These are phyloP conservation scores for Sporobolomyces roseus DNA, from an alignment of 768 basidiomycete genomes.

Conservation along the genomic window DNA sequence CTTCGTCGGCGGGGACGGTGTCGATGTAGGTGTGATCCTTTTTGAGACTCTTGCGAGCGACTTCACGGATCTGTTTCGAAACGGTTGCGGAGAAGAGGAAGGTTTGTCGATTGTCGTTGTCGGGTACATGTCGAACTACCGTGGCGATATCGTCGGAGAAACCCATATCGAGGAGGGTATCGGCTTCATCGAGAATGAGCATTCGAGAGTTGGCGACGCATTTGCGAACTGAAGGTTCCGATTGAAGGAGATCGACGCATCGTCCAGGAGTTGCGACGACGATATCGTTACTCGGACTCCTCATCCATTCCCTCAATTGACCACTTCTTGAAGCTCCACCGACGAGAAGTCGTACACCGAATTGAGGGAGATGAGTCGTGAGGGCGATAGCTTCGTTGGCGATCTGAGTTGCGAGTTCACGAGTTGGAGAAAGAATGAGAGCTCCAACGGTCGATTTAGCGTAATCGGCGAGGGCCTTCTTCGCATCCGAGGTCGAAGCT, in stretches of 20 bases:
- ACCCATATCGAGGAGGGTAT: conserved; percentile 52
- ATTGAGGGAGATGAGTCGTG: conserved; percentile 43
- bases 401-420: conserved; percentile 52
- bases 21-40: conserved; percentile 55
- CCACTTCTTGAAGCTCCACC: conserved; percentile 61
- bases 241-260: conserved; percentile 50
- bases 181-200: conserved; percentile 70
- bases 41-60: conserved; percentile 49
- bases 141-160: conserved; percentile 60
- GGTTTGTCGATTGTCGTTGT: conserved; percentile 53
- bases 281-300: conserved; percentile 58
- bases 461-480: conserved; percentile 65
- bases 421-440: conserved; percentile 51
- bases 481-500: conserved; percentile 46
- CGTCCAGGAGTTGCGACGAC: conserved; percentile 53
- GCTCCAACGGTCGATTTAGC: conserved; percentile 59
- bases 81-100: conserved; percentile 55
- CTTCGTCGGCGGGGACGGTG: conserved; percentile 59
- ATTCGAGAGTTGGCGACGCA: conserved; percentile 59
- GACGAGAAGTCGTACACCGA: conserved; percentile 39
- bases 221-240: conserved; percentile 55
- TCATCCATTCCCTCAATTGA: conserved; percentile 67
- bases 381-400: conserved; percentile 60
- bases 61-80: conserved; percentile 50
- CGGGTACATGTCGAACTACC: conserved; percentile 54